phyloP scores from a whole-genome alignment of 306 rosid genomes.

The Cucurbita ficifolia region DNA sequence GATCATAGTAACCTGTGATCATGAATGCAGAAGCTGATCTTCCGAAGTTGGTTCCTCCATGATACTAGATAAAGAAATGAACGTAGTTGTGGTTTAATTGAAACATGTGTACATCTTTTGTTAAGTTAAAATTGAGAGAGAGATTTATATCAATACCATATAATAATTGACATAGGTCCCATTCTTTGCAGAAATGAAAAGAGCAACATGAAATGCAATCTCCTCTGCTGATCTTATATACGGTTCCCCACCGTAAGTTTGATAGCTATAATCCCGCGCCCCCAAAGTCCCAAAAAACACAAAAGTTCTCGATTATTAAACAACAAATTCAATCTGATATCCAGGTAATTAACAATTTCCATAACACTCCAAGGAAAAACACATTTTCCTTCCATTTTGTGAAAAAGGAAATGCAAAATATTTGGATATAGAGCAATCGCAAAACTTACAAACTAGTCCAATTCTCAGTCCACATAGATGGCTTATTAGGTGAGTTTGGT shows the following conservation, averaged over 20 bases:
- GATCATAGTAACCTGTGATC: constrained; percentile 12
- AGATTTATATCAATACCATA: constrained; percentile 23
- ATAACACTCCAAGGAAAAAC: background rate
- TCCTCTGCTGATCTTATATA: constrained; percentile 64
- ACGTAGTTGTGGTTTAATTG: background rate
- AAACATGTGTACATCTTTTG: background rate
- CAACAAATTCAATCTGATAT: background rate
- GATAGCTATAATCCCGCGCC: constrained; percentile 25
- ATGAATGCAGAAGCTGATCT: constrained; percentile 6
- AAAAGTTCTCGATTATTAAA: background rate
- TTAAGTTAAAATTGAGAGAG: background rate
- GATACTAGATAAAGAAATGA: background rate
- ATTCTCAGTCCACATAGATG: constrained; percentile 80
- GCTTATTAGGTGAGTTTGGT: constrained; percentile 78
- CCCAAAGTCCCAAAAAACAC: background rate
- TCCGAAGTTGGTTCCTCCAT: constrained; percentile 16
- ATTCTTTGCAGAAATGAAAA: constrained; percentile 74
- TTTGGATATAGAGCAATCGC: background rate
- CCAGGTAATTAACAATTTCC: background rate
- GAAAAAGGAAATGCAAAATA: background rate
- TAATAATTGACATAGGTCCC: constrained; percentile 82
- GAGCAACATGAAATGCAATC: constrained; percentile 70
- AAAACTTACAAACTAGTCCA: constrained; percentile 82
- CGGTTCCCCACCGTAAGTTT: constrained; percentile 52
- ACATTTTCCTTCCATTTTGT: background rate